Evolutionary conservation across 2,329 filamentous ascomycete species (phyloP).

Genomic region (Clathrospora elynae): DNA sequence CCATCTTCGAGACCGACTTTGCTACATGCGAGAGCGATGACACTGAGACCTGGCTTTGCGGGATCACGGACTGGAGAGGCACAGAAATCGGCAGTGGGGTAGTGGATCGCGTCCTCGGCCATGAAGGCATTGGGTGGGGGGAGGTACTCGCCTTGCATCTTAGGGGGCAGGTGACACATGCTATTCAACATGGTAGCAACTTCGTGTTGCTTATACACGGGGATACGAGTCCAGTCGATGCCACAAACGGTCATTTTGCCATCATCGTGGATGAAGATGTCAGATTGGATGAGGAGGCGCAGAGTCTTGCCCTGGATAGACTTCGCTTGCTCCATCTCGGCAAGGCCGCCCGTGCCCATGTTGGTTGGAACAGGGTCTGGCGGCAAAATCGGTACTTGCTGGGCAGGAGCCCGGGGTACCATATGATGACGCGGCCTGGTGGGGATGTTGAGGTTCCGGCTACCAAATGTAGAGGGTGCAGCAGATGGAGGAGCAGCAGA

Average conservation of each 20-base stretch:
- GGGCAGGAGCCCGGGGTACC: background rate
- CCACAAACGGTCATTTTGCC: slow-evolving; percentile 33
- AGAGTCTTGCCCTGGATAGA: slow-evolving; percentile 29
- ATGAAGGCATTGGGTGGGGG: slow-evolving; percentile 33
- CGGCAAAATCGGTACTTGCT: background rate
- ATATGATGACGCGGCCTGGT: too few relatives aligned
- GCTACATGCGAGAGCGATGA: slow-evolving; percentile 37
- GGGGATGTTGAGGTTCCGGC: too few relatives aligned
- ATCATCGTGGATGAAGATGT: slow-evolving; percentile 34
- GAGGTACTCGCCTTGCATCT: slow-evolving; percentile 34
- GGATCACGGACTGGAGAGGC: slow-evolving; percentile 20
- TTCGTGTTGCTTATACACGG: slow-evolving; percentile 25
- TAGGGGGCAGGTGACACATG: slow-evolving; percentile 39
- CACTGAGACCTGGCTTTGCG: slow-evolving; percentile 19
- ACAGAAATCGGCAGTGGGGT: slow-evolving; percentile 29
- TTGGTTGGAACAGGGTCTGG: background rate
- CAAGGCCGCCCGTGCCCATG: slow-evolving; percentile 16
- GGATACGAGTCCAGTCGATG: slow-evolving; percentile 36
- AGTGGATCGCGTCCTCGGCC: slow-evolving; percentile 25
- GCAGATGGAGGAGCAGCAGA: background rate
- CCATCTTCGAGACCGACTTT: slow-evolving; percentile 33
- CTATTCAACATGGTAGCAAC: slow-evolving; percentile 27
- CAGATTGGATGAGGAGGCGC: slow-evolving; percentile 36
- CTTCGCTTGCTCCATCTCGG: slow-evolving; percentile 36
- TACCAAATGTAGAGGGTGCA: background rate